Conservation (phyloP, 2,329 filamentous ascomycete species). For the Monosporascus sp. region DNA sequence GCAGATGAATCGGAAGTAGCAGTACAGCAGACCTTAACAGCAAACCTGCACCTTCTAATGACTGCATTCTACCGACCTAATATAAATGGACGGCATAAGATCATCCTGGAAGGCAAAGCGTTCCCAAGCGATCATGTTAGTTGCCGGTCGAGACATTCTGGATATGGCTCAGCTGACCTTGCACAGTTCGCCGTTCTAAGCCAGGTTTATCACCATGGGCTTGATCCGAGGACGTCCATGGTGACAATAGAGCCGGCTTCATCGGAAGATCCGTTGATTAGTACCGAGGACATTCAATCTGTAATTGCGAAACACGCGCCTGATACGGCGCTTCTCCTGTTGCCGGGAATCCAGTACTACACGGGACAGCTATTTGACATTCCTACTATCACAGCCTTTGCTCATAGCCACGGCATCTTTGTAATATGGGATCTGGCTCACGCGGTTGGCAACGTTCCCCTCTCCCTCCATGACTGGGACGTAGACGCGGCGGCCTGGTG, state of each 20-base stretch:
- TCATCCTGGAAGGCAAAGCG: conserved; percentile 73
- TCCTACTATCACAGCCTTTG: conserved; percentile 63
- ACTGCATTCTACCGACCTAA: conserved; percentile 72
- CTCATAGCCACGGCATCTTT: conserved; percentile 59
- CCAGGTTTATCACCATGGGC: conserved; percentile 64
- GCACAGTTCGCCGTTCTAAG: conserved; percentile 69
- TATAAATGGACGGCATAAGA: conserved; percentile 54
- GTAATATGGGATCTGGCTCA: conserved; percentile 80
- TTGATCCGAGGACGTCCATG: conserved; percentile 60
- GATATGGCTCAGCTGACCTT: conserved; percentile 15
- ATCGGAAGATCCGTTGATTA: conserved; percentile 46
- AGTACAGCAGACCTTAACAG: conserved; percentile 74
- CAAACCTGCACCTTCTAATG: conserved; percentile 72
- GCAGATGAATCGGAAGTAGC: conserved; percentile 64
- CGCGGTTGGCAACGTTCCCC: conserved; percentile 68
- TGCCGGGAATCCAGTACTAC: conserved; percentile 77
- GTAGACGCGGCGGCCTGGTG: conserved; percentile 79
- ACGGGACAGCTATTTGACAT: conserved; percentile 76
- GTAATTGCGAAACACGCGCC: conserved; percentile 61
- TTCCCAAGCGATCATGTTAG: conserved; percentile 77
- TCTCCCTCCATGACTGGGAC: conserved; percentile 69
- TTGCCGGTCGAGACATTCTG: conserved; percentile 2
- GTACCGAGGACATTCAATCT: conserved; percentile 60
- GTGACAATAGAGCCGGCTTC: conserved; percentile 57
- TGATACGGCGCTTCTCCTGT: conserved; percentile 62